Evolutionary conservation across 768 basidiomycete species (phyloP).

Genomic region (Amanita polypyramis): DNA sequence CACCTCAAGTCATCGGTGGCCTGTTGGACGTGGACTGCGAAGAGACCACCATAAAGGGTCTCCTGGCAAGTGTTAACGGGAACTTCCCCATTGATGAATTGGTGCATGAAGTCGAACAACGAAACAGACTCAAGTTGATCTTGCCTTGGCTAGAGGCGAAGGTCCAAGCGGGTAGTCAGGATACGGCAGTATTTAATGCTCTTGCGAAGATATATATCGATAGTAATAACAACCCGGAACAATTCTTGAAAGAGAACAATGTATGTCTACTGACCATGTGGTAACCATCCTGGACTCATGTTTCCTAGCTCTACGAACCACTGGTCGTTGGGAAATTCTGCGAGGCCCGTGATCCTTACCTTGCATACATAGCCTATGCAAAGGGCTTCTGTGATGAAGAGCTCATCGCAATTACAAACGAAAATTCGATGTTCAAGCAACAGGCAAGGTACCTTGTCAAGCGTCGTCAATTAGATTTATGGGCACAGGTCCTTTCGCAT

Average conservation of each 20-base stretch:
- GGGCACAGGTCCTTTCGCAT: slow-evolving; percentile 85
- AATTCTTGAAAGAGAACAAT: slow-evolving; percentile 98
- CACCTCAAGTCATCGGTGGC: slow-evolving; percentile 95
- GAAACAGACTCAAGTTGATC: slow-evolving; percentile 94
- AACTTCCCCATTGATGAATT: slow-evolving; percentile 98
- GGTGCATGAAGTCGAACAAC: slow-evolving; percentile 92
- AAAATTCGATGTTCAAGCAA: slow-evolving; percentile 99
- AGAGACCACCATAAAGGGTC: slow-evolving; percentile 86
- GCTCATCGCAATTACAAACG: slow-evolving; percentile 92
- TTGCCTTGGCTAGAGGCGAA: slow-evolving; percentile 95
- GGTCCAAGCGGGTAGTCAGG: slow-evolving; percentile 89
- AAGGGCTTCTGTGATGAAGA: slow-evolving; percentile 99
- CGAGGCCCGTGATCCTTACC: slow-evolving; percentile 94
- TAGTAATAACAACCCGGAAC: slow-evolving; percentile 96
- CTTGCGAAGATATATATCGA: slow-evolving; percentile 98
- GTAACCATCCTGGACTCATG: slow-evolving; percentile 5
- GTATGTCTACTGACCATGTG: slow-evolving; percentile 32
- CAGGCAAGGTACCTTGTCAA: slow-evolving; percentile 97
- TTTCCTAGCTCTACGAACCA: slow-evolving; percentile 83
- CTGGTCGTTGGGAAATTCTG: slow-evolving; percentile 98
- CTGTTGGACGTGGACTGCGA: slow-evolving; percentile 97
- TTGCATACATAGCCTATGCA: slow-evolving; percentile 98
- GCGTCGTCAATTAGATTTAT: slow-evolving; percentile 88
- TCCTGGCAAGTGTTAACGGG: slow-evolving; percentile 91
- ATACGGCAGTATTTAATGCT: slow-evolving; percentile 91